These are phyloP conservation scores for Xylaria sp. DNA, from an alignment of 2,329 filamentous ascomycete genomes.

Conservation along the genomic window DNA sequence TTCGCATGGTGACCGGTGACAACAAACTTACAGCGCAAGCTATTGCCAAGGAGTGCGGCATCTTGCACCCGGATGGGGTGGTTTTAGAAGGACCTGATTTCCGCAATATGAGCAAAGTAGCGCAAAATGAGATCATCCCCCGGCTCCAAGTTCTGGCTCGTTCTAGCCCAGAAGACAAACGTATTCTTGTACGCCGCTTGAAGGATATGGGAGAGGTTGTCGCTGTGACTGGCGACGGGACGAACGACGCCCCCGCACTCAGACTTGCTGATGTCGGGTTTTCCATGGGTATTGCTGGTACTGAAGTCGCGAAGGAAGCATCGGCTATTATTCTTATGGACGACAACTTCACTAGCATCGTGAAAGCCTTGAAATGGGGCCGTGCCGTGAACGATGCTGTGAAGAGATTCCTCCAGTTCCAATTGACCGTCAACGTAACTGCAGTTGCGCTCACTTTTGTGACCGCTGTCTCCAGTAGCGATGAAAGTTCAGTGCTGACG, in stretches of 20 bases:
- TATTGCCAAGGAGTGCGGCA: conserved; percentile 82
- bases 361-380: conserved; percentile 85
- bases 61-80: conserved; percentile 72
- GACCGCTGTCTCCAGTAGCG: conserved; percentile 76
- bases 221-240: conserved; percentile 84
- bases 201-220: conserved; percentile 81
- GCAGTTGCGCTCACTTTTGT: conserved; percentile 89
- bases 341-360: conserved; percentile 87
- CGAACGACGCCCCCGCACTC: conserved; percentile 83
- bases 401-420: conserved; percentile 80
- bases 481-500: conserved; percentile 80
- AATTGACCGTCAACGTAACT: conserved; percentile 90
- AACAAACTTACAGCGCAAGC: conserved; percentile 82
- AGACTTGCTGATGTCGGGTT: conserved; percentile 86
- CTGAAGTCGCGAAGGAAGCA: conserved; percentile 85
- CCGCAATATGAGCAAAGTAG: conserved; percentile 72
- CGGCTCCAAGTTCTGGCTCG: conserved; percentile 76
- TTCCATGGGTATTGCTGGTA: conserved; percentile 86
- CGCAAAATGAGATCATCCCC: conserved; percentile 75
- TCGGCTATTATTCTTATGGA: conserved; percentile 89
- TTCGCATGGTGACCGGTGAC: conserved; percentile 88
- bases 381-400: conserved; percentile 80
- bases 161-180: conserved; percentile 81
- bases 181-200: conserved; percentile 74
- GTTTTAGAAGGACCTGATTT: conserved; percentile 84